phyloP scores from a whole-genome alignment of 345 rosid genomes.

The Balakata baccata region DNA sequence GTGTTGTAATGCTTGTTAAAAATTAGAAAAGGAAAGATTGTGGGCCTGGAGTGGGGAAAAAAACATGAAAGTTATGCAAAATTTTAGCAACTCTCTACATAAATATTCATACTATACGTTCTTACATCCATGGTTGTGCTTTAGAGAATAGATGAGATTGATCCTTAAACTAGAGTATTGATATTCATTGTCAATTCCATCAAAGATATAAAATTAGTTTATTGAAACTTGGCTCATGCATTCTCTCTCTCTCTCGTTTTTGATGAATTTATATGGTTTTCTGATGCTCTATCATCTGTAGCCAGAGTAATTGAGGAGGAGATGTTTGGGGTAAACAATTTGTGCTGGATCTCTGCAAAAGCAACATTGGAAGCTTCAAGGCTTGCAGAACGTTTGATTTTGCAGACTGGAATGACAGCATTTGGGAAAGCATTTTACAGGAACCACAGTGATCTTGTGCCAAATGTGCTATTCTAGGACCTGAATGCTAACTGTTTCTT shows the following conservation, averaged over 20 bases:
- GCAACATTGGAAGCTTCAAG: conserved; percentile 89
- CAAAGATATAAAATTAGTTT: neutral
- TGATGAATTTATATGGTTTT: conserved; percentile 19
- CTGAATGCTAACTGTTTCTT: conserved; percentile 8
- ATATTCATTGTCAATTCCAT: neutral
- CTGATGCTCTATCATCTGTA: conserved; percentile 36
- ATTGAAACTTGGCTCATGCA: neutral
- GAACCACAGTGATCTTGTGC: conserved; percentile 77
- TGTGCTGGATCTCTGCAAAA: conserved; percentile 91
- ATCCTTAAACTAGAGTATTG: neutral
- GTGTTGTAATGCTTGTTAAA: neutral
- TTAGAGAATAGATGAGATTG: neutral
- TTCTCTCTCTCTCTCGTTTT: neutral
- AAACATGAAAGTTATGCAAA: no score
- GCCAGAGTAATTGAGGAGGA: conserved; percentile 94
- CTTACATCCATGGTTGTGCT: neutral
- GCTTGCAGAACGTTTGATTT: conserved; percentile 75
- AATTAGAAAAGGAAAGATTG: neutral
- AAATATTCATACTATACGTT: no score
- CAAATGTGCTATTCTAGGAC: conserved; percentile 48
- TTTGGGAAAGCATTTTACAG: conserved; percentile 91
- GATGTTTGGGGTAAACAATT: conserved; percentile 78
- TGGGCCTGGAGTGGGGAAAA: neutral
- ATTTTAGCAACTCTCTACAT: no score
- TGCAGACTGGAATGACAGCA: conserved; percentile 96